Base-by-base conservation (phyloP, 2,329 filamentous ascomycete genomes). In the Xylaria sp. region DNA sequence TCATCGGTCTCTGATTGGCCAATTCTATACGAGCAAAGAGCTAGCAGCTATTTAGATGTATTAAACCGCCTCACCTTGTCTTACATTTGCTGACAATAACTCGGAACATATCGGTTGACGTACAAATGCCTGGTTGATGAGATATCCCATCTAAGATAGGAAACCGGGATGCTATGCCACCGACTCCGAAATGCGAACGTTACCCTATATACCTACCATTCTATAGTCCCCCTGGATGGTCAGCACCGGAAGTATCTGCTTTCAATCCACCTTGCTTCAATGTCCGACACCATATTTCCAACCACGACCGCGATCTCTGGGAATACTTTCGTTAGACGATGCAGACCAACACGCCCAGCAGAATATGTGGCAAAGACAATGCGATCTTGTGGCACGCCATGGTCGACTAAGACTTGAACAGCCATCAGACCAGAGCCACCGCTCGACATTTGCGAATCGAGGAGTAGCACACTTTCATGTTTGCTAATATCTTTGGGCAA, bases 321-420 rank as follows among this genome's bases (percentile, higher is more conserved):
- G 76, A 96, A 99, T 3, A 97, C 96, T 66, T 91, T 93, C 69
- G 93, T 92, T 75, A 99, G 82, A 71, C 96, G 87, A 77, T 96
- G 93, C 70, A 98, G 79, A 0, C 94, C 96, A 74, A 93, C 89
- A 72, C 90, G 90, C 9, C 95, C 95, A 3, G 94, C 95, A 72
- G 93, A 92, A 78, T 97, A 97, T 3, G 95, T 97, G 46, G 97
- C 94, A 78, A 98, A 91, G 40, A 97, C 93, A 72, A 99, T 97
- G 72, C 87, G 90, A 54, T 93, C 88, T 77, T 96, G 90, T 6
- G 88, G 83, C 6, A 98, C 94, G 11, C 96, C 96, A 77, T 98
- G 94, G 79, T 99, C 96, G 17, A 97, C 89, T 62, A 99, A 83
- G n/a, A 98, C 93, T 77, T 96, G 92, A 49, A 98, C 94, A 0